These are phyloP conservation scores for Suillus subluteus DNA, from an alignment of 768 basidiomycete species.

Conservation along the genomic window DNA sequence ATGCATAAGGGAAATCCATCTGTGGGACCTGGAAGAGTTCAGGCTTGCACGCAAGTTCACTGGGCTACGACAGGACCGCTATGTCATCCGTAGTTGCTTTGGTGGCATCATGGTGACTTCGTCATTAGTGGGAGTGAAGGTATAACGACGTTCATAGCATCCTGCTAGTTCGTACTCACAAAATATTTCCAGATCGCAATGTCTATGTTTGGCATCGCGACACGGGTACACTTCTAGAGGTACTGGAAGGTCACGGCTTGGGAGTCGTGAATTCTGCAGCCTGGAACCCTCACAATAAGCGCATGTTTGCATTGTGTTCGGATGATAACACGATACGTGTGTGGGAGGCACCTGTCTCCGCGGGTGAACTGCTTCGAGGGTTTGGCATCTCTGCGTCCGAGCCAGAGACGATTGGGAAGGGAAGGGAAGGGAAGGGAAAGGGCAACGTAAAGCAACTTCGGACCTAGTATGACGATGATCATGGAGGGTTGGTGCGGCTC, in stretches of 20 bases:
- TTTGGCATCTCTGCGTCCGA: conserved; percentile 24
- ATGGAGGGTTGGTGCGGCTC: conserved; percentile 15
- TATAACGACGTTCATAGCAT: conserved; percentile 34
- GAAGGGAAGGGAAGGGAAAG: conserved; percentile 68
- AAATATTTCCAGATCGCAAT: conserved; percentile 68
- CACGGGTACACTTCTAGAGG: conserved; percentile 80
- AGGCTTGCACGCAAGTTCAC: conserved; percentile 78
- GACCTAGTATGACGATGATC: conserved; percentile 22
- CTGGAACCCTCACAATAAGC: conserved; percentile 89
- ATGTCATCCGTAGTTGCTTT: conserved; percentile 92
- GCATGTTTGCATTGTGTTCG: conserved; percentile 96
- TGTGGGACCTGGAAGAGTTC: conserved; percentile 79
- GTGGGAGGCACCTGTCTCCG: conserved; percentile 65
- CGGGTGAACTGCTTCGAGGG: conserved; percentile 20
- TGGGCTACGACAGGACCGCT: conserved; percentile 82
- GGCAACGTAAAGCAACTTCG: conserved; percentile 59
- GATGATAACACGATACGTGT: conserved; percentile 91
- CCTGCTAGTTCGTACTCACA: conserved; percentile 10
- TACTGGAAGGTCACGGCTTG: conserved; percentile 80
- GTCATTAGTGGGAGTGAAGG: conserved; percentile 96
- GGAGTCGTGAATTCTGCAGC: conserved; percentile 95
- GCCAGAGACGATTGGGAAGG: conserved; percentile 49
- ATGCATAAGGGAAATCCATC: conserved; percentile 74
- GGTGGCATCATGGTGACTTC: conserved; percentile 87
- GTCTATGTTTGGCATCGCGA: conserved; percentile 97